Evolutionary conservation across 2,329 filamentous ascomycete species (phyloP).

Genomic region (Dactylellina haptotyla): DNA sequence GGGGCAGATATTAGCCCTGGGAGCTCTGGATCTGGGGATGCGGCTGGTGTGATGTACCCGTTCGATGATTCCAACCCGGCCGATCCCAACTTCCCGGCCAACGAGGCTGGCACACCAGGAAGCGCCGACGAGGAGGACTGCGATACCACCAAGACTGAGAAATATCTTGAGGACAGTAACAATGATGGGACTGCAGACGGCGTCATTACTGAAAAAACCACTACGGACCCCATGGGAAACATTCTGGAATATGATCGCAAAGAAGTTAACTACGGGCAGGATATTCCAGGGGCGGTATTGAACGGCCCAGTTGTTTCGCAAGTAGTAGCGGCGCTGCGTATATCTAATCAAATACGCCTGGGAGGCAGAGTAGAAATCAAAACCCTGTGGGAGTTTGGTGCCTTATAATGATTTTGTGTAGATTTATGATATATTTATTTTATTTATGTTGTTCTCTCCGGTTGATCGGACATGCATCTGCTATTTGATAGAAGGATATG

Average conservation of each 20-base stretch:
- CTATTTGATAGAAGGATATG: too few species aligned
- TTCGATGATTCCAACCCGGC: neutral
- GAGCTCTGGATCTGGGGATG: neutral
- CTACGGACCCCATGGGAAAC: neutral
- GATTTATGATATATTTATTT: too few species aligned
- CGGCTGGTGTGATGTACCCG: constrained; percentile 14
- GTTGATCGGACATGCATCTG: too few species aligned
- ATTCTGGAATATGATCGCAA: neutral
- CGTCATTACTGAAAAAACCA: neutral
- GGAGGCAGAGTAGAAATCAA: too few species aligned
- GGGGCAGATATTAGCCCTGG: neutral
- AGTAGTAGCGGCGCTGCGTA: neutral
- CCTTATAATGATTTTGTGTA: too few species aligned
- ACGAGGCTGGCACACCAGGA: constrained; percentile 3
- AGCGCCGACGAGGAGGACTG: constrained; percentile 5
- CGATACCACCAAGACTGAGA: neutral
- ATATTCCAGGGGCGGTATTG: constrained; percentile 9
- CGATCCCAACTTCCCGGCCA: neutral
- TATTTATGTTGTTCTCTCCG: too few species aligned
- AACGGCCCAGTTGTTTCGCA: neutral
- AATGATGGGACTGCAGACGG: constrained; percentile 25
- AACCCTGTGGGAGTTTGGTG: too few species aligned
- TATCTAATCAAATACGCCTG: too few species aligned
- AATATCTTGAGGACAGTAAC: constrained; percentile 4
- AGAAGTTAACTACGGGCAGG: neutral